Base-by-base conservation (phyloP, 169 alveolate species). In the Plasmodium vinckei region DNA sequence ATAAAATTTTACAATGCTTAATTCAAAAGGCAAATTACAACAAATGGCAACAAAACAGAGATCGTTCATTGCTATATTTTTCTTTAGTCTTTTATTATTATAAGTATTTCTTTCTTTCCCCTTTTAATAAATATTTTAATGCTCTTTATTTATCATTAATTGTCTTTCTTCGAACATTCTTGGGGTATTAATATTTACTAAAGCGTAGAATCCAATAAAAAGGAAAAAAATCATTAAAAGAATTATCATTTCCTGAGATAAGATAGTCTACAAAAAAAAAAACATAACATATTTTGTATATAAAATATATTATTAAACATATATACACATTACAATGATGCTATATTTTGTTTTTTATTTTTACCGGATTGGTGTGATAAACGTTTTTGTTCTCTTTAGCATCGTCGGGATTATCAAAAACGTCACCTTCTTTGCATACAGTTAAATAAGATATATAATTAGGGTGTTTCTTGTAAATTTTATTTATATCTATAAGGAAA, bases 71-170 rank as follows among this genome's bases (percentile, higher is more conserved):
- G 49, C 64, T 75, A 39, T 51, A 10, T 64, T 63, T 6, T 63
- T 63, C 13, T 51, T 15, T 27, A n/a, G 33, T 67, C 15, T 42
- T 17, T 71, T 21, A 51, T 51, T 70, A 47, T 21, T 77, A 25
- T 42, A 60, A 23, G 10, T 42, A 60, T 60, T 60, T 39, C 17
- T n/a, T 25, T 46, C 12, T 73, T 27, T 60, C 5, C 21, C 51
- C 12, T 33, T 44, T 27, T 60, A 33, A 46, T 57, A 59, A 60
- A 57, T 60, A 65, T 64, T 42, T 79, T 61, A 79, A 23, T 79
- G 89, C 42, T 79, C 89, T 69, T 79, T 79, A 60, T 79, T 79
- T 65, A 79, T 79, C 49, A 79, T 65, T 79, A 79, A 79, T 57
- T 79, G 89, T 79, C 59, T 79, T 53, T 79, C 89, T 56, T 79